Base-by-base conservation (phyloP, 1,139 yeast species). In the Trichomonascaceae sp. region DNA sequence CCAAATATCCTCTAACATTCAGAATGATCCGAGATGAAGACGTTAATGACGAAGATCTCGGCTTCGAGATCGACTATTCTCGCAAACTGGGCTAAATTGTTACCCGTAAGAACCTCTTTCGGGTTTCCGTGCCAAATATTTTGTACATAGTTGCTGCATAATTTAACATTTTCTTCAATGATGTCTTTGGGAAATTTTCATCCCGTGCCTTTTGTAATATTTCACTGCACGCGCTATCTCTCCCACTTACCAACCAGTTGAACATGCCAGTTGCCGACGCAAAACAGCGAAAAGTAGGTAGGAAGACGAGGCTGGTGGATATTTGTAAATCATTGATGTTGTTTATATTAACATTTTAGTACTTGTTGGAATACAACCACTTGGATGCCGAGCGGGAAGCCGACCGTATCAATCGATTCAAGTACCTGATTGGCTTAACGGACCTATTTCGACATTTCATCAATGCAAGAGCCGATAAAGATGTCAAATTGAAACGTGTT, bases 381-480 rank as follows among this genome's bases (percentile, higher is more conserved):
- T 58, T 52, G 24, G 59, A 58, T 47, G 53, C 56, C 46, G 61
- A 60, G 47, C 60, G 63, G 55, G 55, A 57, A 19, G 54, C 57
- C 15, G 96, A 87, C 63, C 82, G 96, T 1, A 82, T 90, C 9
- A 82, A 78, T 62, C 75, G 98, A 57, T 89, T 89, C 76, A 84
- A 84, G 65, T 88, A 91, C 66, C 75, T 93, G 51, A 73, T 93
- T 51, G 90, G 95, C 0, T 74, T 91, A 49, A 87, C 96, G 6
- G 95, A 89, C 53, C 73, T 91, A 57, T 93, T 93, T 66, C 82
- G 95, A 53, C 91, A 89, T 66, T 93, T 93, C 68, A 88, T 93
- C 57, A 93, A 90, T 64, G 76, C 84, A 49, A 82, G 85, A 60
- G 93, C 96, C 9, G 77, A 85, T 47, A 82, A 83, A 61, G 96